These are phyloP conservation scores for Neohortaea acidophila DNA, from an alignment of 495 filamentous ascomycete genomes.

Conservation along the genomic window DNA sequence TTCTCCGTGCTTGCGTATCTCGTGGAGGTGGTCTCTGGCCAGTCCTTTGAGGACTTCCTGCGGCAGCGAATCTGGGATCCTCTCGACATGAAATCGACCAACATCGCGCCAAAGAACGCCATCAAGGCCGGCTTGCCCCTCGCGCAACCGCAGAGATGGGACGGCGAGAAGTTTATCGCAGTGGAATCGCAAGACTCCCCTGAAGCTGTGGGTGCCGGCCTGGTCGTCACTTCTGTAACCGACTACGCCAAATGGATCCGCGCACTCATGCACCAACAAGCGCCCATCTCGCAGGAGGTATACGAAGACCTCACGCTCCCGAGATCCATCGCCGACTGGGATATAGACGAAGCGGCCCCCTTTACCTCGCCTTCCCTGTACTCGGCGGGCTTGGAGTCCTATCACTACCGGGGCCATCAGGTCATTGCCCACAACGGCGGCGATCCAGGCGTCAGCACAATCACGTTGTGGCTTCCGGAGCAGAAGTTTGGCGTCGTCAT, in stretches of 20 bases:
- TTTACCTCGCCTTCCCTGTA: slow-evolving; percentile 5
- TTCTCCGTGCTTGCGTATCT: slow-evolving; percentile 9
- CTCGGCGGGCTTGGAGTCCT: slow-evolving; percentile 2
- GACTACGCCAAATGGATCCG: slow-evolving; percentile 8
- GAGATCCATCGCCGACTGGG: slow-evolving; percentile 1
- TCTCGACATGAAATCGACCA: slow-evolving; percentile 19
- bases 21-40: slow-evolving; percentile 5
- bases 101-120: slow-evolving; percentile 24
- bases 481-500: slow-evolving; percentile 6
- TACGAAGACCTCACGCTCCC: slow-evolving; percentile 3
- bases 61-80: slow-evolving; percentile 3
- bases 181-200: slow-evolving; percentile 3
- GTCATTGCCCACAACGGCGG: slow-evolving; percentile 5
- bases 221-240: slow-evolving; percentile 6
- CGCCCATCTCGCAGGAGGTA: slow-evolving; percentile 6
- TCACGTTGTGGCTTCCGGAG: slow-evolving; percentile 8
- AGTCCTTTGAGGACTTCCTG: slow-evolving; percentile 9
- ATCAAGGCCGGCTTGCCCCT: slow-evolving; percentile 22
- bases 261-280: slow-evolving; percentile 13
- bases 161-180: slow-evolving; percentile 5
- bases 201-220: slow-evolving; percentile 13
- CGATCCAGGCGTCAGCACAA: slow-evolving; percentile 3
- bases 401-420: slow-evolving; percentile 7
- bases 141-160: slow-evolving; percentile 19
- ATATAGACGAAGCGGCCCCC: slow-evolving; percentile 5